Evolutionary conservation across 768 basidiomycete species (phyloP).

Genomic region (Russula compacta): DNA sequence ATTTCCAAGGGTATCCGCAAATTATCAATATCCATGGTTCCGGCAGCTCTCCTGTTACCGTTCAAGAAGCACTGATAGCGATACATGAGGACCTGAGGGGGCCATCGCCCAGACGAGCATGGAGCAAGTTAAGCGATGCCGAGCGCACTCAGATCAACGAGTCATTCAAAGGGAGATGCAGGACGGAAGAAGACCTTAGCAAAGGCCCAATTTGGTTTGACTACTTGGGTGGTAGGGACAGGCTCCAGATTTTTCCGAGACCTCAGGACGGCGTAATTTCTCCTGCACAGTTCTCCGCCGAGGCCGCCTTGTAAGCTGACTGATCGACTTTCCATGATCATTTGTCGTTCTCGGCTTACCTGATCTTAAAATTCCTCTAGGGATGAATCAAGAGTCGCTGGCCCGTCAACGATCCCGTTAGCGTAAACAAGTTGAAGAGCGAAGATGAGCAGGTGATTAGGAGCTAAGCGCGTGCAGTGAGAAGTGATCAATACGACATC

Average conservation of each 20-base stretch:
- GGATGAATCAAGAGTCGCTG: background rate
- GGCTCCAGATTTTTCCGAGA: background rate
- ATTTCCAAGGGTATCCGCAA: background rate
- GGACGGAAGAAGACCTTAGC: background rate
- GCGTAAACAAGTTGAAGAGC: background rate
- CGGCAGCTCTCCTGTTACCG: background rate
- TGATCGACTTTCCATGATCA: background rate
- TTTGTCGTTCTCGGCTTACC: background rate
- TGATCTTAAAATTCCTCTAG: background rate
- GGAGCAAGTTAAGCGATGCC: background rate
- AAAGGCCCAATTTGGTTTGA: background rate
- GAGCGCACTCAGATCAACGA: background rate
- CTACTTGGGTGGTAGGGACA: background rate
- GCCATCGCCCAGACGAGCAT: background rate
- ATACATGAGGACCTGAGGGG: background rate
- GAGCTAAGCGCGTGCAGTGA: too few relatives aligned
- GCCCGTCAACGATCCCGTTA: background rate
- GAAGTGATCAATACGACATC: too few relatives aligned
- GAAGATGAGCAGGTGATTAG: background rate
- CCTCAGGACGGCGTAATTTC: too few relatives aligned
- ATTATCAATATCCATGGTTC: background rate
- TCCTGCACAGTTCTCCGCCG: background rate
- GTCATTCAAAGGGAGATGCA: background rate
- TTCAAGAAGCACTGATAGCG: background rate
- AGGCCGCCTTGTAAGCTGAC: background rate